Percentiles rank a stretch among this genome's conserved stretches.
phyloP scores from a whole-genome alignment of 192 early-diverging fungal genomes.

The Coemansia sp. region DNA sequence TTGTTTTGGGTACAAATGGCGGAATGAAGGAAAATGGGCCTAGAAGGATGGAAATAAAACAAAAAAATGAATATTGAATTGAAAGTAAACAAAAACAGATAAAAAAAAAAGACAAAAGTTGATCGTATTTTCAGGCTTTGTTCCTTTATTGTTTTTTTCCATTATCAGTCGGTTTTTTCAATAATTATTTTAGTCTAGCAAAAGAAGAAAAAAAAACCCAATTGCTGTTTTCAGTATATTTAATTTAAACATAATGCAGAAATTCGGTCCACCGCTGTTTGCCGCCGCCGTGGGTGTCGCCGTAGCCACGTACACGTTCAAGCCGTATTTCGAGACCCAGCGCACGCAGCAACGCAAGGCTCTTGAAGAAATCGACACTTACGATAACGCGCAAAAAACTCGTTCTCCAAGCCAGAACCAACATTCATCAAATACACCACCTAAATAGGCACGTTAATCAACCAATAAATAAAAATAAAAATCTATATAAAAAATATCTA shows the following conservation, averaged over 20 bases:
- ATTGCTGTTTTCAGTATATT: too few species aligned
- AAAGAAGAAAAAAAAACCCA: too few species aligned
- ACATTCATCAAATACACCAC: not conserved
- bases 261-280: slow-evolving; percentile 29
- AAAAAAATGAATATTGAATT: not conserved
- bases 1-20: not conserved
- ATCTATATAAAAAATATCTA: not conserved
- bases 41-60: not conserved
- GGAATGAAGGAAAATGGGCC: not conserved
- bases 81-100: not conserved
- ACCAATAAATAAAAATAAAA: slow-evolving; percentile 3
- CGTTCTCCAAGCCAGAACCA: not conserved
- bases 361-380: slow-evolving; percentile 13
- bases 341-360: not conserved
- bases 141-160: not conserved
- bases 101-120: too few species aligned
- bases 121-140: too few species aligned
- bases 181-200: too few species aligned
- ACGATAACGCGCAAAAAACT: slow-evolving; percentile 1
- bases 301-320: slow-evolving; percentile 35
- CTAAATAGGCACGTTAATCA: not conserved
- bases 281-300: slow-evolving; percentile 23
- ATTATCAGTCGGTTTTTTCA: too few species aligned
- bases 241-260: slow-evolving; percentile 4
- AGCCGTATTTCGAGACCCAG: slow-evolving; percentile 8